Evolutionary conservation across 331 rosid species (phyloP), one percentile per base, ranked within the genome.

Genomic region (Erythrophleum ivorense): DNA sequence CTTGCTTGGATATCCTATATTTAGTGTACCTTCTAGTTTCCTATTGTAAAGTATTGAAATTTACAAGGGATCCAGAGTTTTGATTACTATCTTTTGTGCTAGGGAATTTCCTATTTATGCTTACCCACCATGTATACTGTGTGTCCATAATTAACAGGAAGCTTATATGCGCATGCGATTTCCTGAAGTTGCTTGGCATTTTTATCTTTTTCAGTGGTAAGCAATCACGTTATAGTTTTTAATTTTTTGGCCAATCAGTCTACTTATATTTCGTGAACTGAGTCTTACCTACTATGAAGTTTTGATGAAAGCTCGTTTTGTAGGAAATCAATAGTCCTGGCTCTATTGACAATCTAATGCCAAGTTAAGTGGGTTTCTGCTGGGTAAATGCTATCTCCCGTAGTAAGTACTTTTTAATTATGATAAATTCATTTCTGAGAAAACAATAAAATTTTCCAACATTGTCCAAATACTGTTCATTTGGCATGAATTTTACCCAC

Each of bases 151-250:
- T 80, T 63, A 83, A 78, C 94, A 93, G 98, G 98, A 85, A 93
- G 86, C 85, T 87, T 95, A 79, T 95, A 90, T 78, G 90, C 92
- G 18, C 90, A 95, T 87, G 90, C 88, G 5, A 82, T 93, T 82
- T 93, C 98, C 80, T 95, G 91, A 95, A 85, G 89, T 82, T 83
- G 80, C 82, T 74, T 82, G 3, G 58, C 34, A 41, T 72, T 80
- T 64, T 50, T 38, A 79, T 50, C 86, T 63, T 80, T 79, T 88
- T 80, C 75, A 63, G 55, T 72, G 96, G 96, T 91, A 77, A 84
- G 94, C 54, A 84, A 68, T 73, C 73, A 41, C 68, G 59, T 63
- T 46, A 49, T 49, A 6, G 5, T 63, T 33, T 15, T 63, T 34
- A 6, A 8, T 41, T 64, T 81, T 64, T 55, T 72, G 94, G 96